Conservation (phyloP, 148 eudicot species). For the Vaccinium myrtillus region DNA sequence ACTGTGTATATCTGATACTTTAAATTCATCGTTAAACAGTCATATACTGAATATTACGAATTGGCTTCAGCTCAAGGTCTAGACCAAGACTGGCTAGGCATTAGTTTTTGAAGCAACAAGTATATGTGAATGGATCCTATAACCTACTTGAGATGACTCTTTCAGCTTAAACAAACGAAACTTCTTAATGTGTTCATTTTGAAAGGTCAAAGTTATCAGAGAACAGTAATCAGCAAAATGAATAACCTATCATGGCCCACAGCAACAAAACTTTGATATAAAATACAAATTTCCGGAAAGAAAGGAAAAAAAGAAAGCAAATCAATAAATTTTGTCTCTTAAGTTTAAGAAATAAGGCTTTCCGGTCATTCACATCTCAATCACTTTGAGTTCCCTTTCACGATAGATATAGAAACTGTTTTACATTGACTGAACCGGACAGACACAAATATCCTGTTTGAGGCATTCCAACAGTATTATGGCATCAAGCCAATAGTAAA, state of each 20-base stretch:
- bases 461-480: not conserved
- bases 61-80: not conserved
- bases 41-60: not conserved
- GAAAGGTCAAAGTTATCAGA: not conserved
- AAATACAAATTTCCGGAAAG: not conserved
- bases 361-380: not conserved
- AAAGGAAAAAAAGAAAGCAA: not conserved
- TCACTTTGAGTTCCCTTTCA: not conserved
- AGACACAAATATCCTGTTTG: not conserved
- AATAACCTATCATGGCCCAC: not conserved
- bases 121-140: not conserved
- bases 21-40: not conserved
- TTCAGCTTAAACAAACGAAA: not conserved
- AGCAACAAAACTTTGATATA: not conserved
- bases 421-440: not conserved
- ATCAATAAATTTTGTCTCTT: not conserved
- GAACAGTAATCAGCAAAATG: not conserved
- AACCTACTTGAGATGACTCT: not conserved
- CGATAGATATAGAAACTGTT: not conserved
- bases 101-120: not conserved
- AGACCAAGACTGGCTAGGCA: not conserved
- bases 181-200: not conserved
- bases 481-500: not conserved
- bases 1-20: not conserved
- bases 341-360: not conserved